phyloP scores from a whole-genome alignment of 441 rosid genomes.

The Euphorbia corollata region DNA sequence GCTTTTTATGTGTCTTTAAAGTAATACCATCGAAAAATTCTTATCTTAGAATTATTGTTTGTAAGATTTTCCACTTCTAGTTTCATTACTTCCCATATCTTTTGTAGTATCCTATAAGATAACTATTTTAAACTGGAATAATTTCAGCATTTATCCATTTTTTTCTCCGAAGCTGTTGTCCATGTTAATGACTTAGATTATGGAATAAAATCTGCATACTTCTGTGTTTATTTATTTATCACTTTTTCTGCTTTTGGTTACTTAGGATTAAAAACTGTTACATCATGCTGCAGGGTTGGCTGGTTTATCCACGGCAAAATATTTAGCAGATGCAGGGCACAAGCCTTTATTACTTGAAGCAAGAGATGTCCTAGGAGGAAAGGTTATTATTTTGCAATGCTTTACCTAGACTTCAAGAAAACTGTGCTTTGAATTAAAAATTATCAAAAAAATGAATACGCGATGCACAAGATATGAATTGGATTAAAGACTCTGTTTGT shows the following conservation, averaged over 20 bases:
- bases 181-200: not conserved
- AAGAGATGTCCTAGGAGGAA: constrained; percentile 94
- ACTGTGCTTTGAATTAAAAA: not conserved
- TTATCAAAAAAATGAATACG: not conserved
- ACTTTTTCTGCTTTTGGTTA: not conserved
- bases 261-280: not conserved
- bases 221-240: not conserved
- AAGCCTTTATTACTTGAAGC: constrained; percentile 79
- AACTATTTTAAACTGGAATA: not conserved
- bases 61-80: not conserved
- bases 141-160: not conserved
- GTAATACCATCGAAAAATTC: not conserved
- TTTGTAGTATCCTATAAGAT: not conserved
- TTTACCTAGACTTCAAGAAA: not conserved
- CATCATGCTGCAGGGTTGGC: constrained; percentile 59
- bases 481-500: not conserved
- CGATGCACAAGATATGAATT: not conserved
- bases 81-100: not conserved
- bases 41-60: not conserved
- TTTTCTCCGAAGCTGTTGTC: not conserved
- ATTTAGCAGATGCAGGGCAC: constrained; percentile 94
- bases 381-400: constrained; percentile 41
- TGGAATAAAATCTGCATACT: not conserved
- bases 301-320: constrained; percentile 87
- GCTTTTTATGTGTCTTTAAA: not conserved